Conservation (phyloP, 2,329 filamentous ascomycete genomes). For the Talaromyces sp. region DNA sequence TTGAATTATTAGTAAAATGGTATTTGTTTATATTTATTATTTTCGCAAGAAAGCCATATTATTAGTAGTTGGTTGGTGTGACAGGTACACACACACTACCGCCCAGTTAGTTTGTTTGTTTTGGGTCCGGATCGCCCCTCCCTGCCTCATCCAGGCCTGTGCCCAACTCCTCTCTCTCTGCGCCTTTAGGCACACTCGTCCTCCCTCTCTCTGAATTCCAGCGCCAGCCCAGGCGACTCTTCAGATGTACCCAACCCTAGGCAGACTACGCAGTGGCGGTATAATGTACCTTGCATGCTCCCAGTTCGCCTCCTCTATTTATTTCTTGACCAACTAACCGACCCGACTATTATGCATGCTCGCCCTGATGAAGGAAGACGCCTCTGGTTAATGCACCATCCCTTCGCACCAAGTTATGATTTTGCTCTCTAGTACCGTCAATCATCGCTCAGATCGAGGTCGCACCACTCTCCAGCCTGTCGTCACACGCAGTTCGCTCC, state of each 20-base stretch:
- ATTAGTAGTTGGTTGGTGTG: background rate
- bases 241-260: background rate
- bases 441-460: background rate
- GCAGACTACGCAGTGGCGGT: background rate
- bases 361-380: background rate
- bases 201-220: background rate
- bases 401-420: background rate
- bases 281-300: constrained; percentile 12
- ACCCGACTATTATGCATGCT: background rate
- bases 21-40: background rate
- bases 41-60: background rate
- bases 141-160: background rate
- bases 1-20: too few species aligned
- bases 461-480: background rate
- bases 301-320: background rate
- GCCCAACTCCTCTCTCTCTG: background rate
- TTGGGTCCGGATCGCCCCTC: constrained; percentile 12
- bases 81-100: too few species aligned
- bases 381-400: background rate
- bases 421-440: background rate
- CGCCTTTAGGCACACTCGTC: background rate
- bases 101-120: background rate
- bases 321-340: background rate
- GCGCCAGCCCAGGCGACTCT: background rate
- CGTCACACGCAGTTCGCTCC: background rate